These are phyloP conservation scores for Chlamydomonas incerta DNA, from an alignment of 139 green algal species.

Conservation along the genomic window DNA sequence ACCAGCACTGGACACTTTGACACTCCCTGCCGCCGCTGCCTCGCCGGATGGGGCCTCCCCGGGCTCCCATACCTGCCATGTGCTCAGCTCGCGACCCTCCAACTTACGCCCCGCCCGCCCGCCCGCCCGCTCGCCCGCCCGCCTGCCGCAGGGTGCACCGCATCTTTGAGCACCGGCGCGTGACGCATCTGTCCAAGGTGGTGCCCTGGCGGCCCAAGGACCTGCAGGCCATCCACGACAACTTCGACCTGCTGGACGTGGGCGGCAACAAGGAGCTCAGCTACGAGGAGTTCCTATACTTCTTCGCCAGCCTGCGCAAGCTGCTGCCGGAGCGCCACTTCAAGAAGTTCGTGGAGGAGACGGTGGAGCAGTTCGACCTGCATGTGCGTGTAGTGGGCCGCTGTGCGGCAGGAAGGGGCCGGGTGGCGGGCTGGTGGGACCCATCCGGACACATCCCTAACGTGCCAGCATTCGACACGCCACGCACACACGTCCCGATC, in stretches of 20 bases:
- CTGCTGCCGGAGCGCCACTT: conserved; percentile 8
- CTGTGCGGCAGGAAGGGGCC: too few species aligned
- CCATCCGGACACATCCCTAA: too few species aligned
- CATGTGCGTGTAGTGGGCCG: neutral
- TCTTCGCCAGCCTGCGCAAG: neutral
- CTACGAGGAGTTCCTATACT: conserved; percentile 36
- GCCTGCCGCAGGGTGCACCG: conserved; percentile 1
- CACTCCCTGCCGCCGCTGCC: too few species aligned
- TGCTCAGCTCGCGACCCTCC: too few species aligned
- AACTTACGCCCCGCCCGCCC: neutral
- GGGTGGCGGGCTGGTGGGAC: too few species aligned
- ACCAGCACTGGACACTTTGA: too few species aligned
- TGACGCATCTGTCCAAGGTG: conserved; percentile 29
- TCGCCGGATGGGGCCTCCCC: too few species aligned
- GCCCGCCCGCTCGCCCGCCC: neutral
- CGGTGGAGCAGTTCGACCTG: conserved; percentile 20
- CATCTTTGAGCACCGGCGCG: neutral
- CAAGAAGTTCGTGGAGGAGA: conserved; percentile 7
- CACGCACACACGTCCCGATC: too few species aligned
- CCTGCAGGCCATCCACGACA: conserved; percentile 40
- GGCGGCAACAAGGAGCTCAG: conserved; percentile 17
- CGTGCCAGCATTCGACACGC: too few species aligned
- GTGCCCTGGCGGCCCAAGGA: conserved; percentile 33
- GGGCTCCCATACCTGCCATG: too few species aligned
- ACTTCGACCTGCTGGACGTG: conserved; percentile 35